phyloP scores from a whole-genome alignment of 2,329 filamentous ascomycete genomes.

The Fusarium anthophilum region DNA sequence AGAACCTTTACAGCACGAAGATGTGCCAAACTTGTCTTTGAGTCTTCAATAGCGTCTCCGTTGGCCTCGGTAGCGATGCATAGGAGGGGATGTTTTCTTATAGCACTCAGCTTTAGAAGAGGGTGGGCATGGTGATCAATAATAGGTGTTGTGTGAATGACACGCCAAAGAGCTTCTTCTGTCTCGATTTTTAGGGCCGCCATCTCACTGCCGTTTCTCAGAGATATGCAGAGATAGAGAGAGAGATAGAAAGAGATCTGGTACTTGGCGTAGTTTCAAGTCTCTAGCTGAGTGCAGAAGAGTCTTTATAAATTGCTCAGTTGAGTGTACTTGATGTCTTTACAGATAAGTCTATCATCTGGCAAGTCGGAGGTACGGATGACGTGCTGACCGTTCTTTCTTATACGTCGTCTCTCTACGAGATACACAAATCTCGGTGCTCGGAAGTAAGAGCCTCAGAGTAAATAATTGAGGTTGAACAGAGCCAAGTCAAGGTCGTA shows the following conservation, averaged over 20 bases:
- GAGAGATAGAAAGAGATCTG: background rate
- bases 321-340: background rate
- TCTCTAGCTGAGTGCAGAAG: background rate
- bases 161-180: constrained; percentile 44
- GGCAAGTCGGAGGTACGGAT: background rate
- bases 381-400: background rate
- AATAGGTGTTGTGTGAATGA: constrained; percentile 67
- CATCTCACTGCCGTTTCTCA: constrained; percentile 15
- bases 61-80: constrained; percentile 78
- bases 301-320: constrained; percentile 1
- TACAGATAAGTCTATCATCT: background rate
- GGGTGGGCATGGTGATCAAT: constrained; percentile 81
- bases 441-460: background rate
- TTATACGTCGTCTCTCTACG: background rate
- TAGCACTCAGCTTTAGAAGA: constrained; percentile 63
- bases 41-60: constrained; percentile 71
- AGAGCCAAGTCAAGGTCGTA: background rate
- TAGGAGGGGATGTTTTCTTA: constrained; percentile 59
- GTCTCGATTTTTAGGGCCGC: constrained; percentile 13
- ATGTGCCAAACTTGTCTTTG: constrained; percentile 71
- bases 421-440: background rate
- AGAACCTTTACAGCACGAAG: constrained; percentile 76
- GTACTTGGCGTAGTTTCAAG: background rate
- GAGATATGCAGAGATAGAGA: background rate
- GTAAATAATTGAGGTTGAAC: background rate